These are phyloP conservation scores for Pichia phayaonensis DNA, from an alignment of 805 yeast genomes.

Conservation along the genomic window DNA sequence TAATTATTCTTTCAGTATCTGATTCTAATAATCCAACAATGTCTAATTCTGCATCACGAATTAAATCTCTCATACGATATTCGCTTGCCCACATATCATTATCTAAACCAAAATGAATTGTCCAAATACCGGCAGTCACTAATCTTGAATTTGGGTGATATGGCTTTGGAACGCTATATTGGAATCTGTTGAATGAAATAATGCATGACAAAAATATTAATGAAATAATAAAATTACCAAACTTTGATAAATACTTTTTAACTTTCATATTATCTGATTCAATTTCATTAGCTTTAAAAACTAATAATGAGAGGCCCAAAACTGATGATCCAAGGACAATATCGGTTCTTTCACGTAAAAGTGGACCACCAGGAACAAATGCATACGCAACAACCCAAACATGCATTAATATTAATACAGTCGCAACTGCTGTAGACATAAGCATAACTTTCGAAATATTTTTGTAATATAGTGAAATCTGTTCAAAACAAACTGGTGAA, in stretches of 20 bases:
- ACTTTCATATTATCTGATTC: background rate
- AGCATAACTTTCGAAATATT: conserved; percentile 49
- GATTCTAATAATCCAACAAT: conserved; percentile 86
- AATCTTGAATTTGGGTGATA: conserved; percentile 61
- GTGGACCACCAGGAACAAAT: conserved; percentile 90
- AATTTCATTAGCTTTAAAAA: conserved; percentile 24
- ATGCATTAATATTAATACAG: conserved; percentile 63
- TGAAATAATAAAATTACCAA: conserved; percentile 24
- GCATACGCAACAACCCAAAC: conserved; percentile 99
- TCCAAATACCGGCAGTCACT: conserved; percentile 96
- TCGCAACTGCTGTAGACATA: conserved; percentile 40
- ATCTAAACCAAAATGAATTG: conserved; percentile 93
- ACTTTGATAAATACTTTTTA: conserved; percentile 9
- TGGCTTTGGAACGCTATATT: conserved; percentile 56
- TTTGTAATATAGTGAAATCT: conserved; percentile 30
- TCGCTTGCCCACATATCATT: conserved; percentile 98
- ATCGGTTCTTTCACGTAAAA: conserved; percentile 84
- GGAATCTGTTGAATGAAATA: conserved; percentile 50
- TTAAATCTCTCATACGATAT: conserved; percentile 75
- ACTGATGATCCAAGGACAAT: conserved; percentile 56
- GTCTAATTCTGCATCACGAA: conserved; percentile 82
- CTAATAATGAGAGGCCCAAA: conserved; percentile 41
- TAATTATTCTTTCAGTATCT: conserved; percentile 88
- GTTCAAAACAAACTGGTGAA: conserved; percentile 52
- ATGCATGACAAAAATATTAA: conserved; percentile 40